Conservation (phyloP, 192 early-diverging fungal genomes). For the Podila clonocystis region DNA sequence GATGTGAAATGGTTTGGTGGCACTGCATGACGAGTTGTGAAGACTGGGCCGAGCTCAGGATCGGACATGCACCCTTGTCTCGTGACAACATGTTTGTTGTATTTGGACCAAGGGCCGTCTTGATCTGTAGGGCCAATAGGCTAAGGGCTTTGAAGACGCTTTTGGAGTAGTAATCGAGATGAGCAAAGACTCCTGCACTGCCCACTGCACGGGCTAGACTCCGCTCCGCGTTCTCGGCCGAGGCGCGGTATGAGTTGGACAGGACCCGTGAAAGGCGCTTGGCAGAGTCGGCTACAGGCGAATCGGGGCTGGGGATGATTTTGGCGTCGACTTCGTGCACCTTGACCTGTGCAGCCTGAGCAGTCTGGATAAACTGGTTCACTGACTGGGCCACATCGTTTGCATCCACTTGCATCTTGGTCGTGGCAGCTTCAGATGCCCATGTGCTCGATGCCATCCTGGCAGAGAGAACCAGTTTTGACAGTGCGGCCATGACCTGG, state of each 20-base stretch:
- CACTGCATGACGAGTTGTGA: conserved; percentile 48
- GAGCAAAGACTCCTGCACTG: not conserved
- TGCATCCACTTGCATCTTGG: conserved; percentile 72
- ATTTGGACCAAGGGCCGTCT: not conserved
- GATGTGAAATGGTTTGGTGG: conserved; percentile 42
- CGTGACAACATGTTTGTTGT: not conserved
- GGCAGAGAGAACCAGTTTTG: conserved; percentile 82
- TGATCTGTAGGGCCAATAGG: not conserved
- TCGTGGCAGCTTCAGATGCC: conserved; percentile 82
- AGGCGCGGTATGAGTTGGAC: not conserved
- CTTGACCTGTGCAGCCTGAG: not conserved
- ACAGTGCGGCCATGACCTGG: conserved; percentile 78
- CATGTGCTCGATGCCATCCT: conserved; percentile 82
- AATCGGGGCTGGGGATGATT: not conserved
- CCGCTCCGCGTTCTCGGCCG: not conserved
- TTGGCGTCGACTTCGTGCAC: conserved; percentile 1
- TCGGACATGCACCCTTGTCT: too few relatives aligned
- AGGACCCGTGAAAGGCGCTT: not conserved
- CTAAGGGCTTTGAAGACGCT: not conserved
- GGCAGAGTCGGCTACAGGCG: not conserved
- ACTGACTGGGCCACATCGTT: conserved; percentile 77
- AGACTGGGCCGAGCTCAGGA: conserved; percentile 18
- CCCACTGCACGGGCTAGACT: not conserved
- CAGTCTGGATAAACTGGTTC: conserved; percentile 61
- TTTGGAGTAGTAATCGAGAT: conserved; percentile 1